These are phyloP conservation scores for Phyllosticta citribraziliensis DNA, from an alignment of 2,329 filamentous ascomycete species.

Conservation along the genomic window DNA sequence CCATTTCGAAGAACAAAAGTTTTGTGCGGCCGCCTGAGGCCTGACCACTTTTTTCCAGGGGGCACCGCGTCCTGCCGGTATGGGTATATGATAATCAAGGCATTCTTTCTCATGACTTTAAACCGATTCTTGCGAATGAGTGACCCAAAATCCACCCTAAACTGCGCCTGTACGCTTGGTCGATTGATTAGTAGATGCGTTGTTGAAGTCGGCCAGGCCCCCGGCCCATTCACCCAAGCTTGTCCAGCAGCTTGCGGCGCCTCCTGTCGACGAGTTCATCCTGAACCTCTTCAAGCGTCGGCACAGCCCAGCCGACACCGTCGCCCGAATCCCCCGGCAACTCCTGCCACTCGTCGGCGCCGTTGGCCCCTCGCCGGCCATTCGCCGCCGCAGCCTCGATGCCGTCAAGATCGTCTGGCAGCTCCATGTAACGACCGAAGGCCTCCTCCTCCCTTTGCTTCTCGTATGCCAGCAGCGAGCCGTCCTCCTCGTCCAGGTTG, in stretches of 20 bases:
- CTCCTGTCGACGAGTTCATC: conserved; percentile 82
- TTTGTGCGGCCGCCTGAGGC: neutral
- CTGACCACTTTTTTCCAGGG: neutral
- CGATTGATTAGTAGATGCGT: neutral
- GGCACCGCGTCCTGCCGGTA: neutral
- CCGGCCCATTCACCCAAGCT: conserved; percentile 41
- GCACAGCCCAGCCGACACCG: conserved; percentile 71
- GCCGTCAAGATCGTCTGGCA: conserved; percentile 48
- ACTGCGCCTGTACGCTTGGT: neutral
- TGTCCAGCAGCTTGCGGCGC: conserved; percentile 73
- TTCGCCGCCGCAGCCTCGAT: neutral
- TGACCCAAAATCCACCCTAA: neutral
- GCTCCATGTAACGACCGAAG: conserved; percentile 54
- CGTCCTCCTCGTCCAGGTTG: conserved; percentile 84
- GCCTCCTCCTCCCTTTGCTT: conserved; percentile 74
- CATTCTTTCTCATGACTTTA: neutral
- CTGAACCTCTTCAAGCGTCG: conserved; percentile 86
- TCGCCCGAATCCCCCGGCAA: conserved; percentile 82
- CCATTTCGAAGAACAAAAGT: neutral
- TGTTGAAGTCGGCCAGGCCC: neutral
- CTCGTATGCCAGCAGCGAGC: conserved; percentile 70
- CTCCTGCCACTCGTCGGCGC: conserved; percentile 56
- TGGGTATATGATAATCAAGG: neutral
- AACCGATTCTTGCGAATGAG: neutral
- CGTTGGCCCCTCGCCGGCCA: conserved; percentile 15